These are phyloP conservation scores for Magnolia kwangsiensis DNA, from an alignment of 164 flowering plant species.

Conservation along the genomic window DNA sequence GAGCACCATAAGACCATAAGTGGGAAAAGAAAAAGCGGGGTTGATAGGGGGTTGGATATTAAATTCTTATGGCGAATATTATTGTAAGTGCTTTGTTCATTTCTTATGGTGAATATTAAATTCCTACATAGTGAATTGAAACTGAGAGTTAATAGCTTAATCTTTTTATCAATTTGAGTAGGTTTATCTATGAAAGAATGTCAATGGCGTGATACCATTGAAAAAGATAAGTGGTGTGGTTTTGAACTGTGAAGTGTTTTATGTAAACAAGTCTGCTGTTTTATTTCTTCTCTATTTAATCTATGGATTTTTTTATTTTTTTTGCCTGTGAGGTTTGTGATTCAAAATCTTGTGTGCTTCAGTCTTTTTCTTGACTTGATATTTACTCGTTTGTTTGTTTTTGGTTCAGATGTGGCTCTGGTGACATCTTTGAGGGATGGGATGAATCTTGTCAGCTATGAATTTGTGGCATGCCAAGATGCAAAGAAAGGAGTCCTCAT, in stretches of 20 bases:
- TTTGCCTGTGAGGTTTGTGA: neutral
- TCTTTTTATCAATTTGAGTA: no score
- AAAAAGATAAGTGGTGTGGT: neutral
- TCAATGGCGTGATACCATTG: neutral
- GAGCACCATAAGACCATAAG: no score
- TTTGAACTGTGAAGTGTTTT: neutral
- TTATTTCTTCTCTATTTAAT: neutral
- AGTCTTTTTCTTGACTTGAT: neutral
- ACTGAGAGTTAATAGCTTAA: no score
- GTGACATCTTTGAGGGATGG: slow-evolving; percentile 98
- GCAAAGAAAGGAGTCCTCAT: slow-evolving; percentile 93
- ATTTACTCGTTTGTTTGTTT: slow-evolving; percentile 1
- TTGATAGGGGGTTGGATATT: no score
- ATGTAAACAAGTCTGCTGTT: neutral
- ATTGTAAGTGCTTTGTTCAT: neutral
- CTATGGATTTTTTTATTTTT: neutral
- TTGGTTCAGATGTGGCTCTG: slow-evolving; percentile 73
- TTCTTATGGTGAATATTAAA: no score
- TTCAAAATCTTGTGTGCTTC: neutral
- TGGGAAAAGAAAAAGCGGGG: no score
- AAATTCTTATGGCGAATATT: no score
- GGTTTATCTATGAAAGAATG: no score
- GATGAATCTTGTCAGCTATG: slow-evolving; percentile 98
- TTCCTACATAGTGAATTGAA: no score
- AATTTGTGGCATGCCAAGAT: slow-evolving; percentile 97